Base-by-base conservation (phyloP, 179 eudicot genomes). In the Beta macrorhiza region DNA sequence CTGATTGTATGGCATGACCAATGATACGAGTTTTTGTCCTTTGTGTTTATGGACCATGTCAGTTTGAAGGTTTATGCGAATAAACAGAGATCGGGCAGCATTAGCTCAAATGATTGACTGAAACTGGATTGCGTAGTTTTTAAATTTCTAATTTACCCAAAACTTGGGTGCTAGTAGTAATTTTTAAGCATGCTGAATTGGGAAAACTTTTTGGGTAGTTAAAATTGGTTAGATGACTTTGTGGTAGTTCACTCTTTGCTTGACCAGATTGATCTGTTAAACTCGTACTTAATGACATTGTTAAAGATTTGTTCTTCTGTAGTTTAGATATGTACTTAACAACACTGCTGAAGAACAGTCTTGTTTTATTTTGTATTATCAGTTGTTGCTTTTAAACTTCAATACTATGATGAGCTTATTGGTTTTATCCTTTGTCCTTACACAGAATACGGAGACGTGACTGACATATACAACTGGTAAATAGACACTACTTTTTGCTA, bases 371-470 rank as follows among this genome's bases (percentile, higher is more conserved):
- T 62, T 63, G 47, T 65, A 62, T 75, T 55, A 25, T 64, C 19
- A 15, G 58, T 75, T 75, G 1, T 20, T 62, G 47, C 58, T 57
- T 22, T 80, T 75, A 52, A 63, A 67, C 49, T 52, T 47, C 7
- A 59, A 53, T 47, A 15, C 37, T 52, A 47, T 79, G 52, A 44
- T 67, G 81, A 76, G 65, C 67, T 53, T 72, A 75, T 72, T 81
- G 20, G 16, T 25, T 57, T 29, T 51, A 37, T 82, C 53, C 74
- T 61, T 78, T 69, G 55, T 72, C 47, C 69, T 62, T 47, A 81
- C 32, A 29, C 97, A 97, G 99, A 97, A 87, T 97, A 92, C 75
- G 99, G 99, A 85, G 99, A 97, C 82, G 91, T 97, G 87, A 97
- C 99, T 12, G 93, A 94, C 91, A 89, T 97, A 77, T 97, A 97